These are phyloP conservation scores for Kodamaea hsintzibuensis DNA, from an alignment of 805 yeast species.

Conservation along the genomic window DNA sequence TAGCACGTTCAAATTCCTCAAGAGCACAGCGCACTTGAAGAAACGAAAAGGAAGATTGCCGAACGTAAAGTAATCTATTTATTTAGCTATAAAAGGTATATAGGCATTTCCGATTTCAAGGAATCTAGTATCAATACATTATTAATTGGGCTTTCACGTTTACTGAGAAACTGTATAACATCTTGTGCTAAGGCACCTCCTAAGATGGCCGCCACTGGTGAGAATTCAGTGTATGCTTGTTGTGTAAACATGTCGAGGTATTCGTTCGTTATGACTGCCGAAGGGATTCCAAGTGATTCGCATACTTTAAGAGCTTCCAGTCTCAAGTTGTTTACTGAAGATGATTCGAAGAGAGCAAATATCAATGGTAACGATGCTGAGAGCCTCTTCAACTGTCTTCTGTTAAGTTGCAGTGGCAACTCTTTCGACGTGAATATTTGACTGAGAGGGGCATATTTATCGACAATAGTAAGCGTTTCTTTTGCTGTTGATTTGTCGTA, in stretches of 20 bases:
- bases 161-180: conserved; percentile 76
- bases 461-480: conserved; percentile 42
- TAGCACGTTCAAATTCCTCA: conserved; percentile 35
- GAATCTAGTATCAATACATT: conserved; percentile 82
- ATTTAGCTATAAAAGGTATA: conserved; percentile 52
- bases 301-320: conserved; percentile 31
- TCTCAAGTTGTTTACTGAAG: conserved; percentile 27
- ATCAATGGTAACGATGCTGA: conserved; percentile 60
- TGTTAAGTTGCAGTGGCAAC: conserved; percentile 43
- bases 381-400: conserved; percentile 48
- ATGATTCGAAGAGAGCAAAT: conserved; percentile 54
- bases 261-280: conserved; percentile 43
- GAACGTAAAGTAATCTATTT: neutral
- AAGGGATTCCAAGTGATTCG: conserved; percentile 40
- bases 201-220: conserved; percentile 81
- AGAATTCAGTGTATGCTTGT: conserved; percentile 64
- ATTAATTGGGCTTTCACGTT: conserved; percentile 77
- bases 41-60: conserved; percentile 38
- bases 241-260: conserved; percentile 41
- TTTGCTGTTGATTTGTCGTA: conserved; percentile 39
- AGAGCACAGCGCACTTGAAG: conserved; percentile 42
- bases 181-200: conserved; percentile 94
- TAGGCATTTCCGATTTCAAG: conserved; percentile 68
- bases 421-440: conserved; percentile 36
- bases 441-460: conserved; percentile 36